Evolutionary conservation across 805 yeast genomes (phyloP), one percentile per base, ranked within the genome.

Genomic region (Nakazawaea ernobii): DNA sequence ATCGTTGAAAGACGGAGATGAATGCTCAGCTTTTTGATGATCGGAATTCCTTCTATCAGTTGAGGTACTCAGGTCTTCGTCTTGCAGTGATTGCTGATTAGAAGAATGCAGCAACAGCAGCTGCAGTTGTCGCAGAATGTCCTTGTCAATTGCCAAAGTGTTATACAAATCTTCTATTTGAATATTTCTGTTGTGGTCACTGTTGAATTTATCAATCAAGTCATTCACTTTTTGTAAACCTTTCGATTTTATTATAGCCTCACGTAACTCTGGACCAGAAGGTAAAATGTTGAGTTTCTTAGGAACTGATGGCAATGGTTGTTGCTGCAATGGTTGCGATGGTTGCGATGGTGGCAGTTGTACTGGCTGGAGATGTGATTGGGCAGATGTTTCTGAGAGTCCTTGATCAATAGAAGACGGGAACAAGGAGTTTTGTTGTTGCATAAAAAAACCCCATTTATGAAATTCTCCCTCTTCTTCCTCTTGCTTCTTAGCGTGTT

Each of bases 381-480:
- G 41, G 17, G 52, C 7, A n/a, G 17, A n/a, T 24, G 42, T 32
- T 6, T 28, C 29, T 17, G 26, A 27, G 28, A 6, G 11, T n/a
- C 26, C 30, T 14, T 39, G 28, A 15, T 40, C 32, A n/a, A 26
- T 15, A 1, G 49, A 59, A 38, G 51, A 52, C 5, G 67, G 63
- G 55, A 63, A 53, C 4, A 60, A 50, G 26, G 61, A 57, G 45
- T 62, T 59, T 51, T 83, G 79, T 58, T 80, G 87, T 59, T 82
- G 86, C 53, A 88, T 82, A 57, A 80, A 86, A 58, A 81, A 79
- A 15, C 95, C 95, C 82, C 89, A 81, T 66, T 85, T 81, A 63
- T 87, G 96, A 53, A 89, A 75, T 59, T 86, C 95, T 56, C 97
- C 97, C 69, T 90, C 97, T 61, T 90, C 97, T 51, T 82, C 82